Evolutionary conservation across 495 filamentous ascomycete genomes (phyloP).

Genomic region (Aspergillus bertholletiae): DNA sequence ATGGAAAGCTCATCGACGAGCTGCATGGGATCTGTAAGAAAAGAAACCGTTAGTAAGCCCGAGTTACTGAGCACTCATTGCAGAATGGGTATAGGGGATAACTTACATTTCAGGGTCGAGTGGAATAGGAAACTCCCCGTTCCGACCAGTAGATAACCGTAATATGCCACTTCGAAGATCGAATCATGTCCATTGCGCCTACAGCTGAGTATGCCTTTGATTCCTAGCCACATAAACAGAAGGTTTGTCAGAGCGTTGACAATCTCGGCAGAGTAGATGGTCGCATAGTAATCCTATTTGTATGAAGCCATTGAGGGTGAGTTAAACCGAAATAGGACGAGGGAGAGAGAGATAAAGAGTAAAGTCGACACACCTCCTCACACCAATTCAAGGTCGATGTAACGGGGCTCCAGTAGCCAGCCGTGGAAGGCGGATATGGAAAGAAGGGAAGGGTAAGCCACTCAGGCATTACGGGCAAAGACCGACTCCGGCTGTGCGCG

Average conservation of each 20-base stretch:
- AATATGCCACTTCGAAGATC: slow-evolving; percentile 67
- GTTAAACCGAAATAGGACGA: neutral
- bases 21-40: slow-evolving; percentile 82
- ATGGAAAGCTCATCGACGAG: slow-evolving; percentile 94
- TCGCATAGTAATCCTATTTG: slow-evolving; percentile 59
- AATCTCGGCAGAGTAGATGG: slow-evolving; percentile 59
- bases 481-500: slow-evolving; percentile 6
- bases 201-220: slow-evolving; percentile 70
- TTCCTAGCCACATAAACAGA: slow-evolving; percentile 69
- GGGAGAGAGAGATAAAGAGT: neutral
- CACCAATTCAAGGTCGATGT: slow-evolving; percentile 93
- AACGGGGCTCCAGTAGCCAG: slow-evolving; percentile 80
- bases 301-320: neutral
- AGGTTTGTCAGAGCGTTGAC: slow-evolving; percentile 77
- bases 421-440: slow-evolving; percentile 61
- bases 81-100: neutral
- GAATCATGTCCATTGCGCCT: slow-evolving; percentile 64
- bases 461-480: slow-evolving; percentile 24
- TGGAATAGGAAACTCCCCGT: slow-evolving; percentile 81
- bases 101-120: slow-evolving; percentile 73
- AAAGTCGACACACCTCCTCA: slow-evolving; percentile 67
- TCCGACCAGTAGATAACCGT: slow-evolving; percentile 78
- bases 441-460: slow-evolving; percentile 51
- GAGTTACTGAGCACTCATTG: neutral
- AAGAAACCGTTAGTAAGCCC: slow-evolving; percentile 14